A percentile compares a stretch with the other conserved stretches of the same genome.
phyloP scores from a whole-genome alignment of 1,284 basidiomycete species.

The Laetiporus sulphureus region DNA sequence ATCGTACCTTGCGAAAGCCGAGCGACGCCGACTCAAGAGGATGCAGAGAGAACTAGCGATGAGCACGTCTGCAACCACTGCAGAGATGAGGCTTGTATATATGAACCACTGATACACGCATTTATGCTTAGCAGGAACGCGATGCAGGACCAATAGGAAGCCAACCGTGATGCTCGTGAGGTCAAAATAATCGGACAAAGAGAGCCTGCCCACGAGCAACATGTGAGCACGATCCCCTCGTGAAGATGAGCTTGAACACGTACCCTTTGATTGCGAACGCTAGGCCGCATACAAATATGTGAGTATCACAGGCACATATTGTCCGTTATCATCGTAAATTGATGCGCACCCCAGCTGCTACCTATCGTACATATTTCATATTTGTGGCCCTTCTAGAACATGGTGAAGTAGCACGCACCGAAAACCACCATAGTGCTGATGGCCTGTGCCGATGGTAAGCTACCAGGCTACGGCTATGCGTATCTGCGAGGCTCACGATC shows the following conservation, averaged over 20 bases:
- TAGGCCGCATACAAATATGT: background rate
- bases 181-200: slow-evolving; percentile 3
- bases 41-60: slow-evolving; percentile 1
- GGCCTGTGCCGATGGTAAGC: background rate
- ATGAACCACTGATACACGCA: background rate
- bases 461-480: background rate
- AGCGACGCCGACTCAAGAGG: slow-evolving; percentile 1
- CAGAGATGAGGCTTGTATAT: slow-evolving; percentile 1
- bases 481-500: slow-evolving; percentile 1
- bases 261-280: slow-evolving; percentile 4
- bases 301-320: background rate
- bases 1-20: slow-evolving; percentile 1
- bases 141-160: background rate
- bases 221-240: background rate
- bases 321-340: background rate
- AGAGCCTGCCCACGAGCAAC: background rate
- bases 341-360: slow-evolving; percentile 2
- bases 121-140: background rate
- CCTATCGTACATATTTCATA: no score
- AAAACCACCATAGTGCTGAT: background rate
- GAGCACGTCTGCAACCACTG: slow-evolving; percentile 2
- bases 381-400: no score
- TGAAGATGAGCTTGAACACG: background rate
- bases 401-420: no score
- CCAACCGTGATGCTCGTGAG: slow-evolving; percentile 3